phyloP scores from a whole-genome alignment of 495 filamentous ascomycete genomes.

The Mycothermus thermophilus region DNA sequence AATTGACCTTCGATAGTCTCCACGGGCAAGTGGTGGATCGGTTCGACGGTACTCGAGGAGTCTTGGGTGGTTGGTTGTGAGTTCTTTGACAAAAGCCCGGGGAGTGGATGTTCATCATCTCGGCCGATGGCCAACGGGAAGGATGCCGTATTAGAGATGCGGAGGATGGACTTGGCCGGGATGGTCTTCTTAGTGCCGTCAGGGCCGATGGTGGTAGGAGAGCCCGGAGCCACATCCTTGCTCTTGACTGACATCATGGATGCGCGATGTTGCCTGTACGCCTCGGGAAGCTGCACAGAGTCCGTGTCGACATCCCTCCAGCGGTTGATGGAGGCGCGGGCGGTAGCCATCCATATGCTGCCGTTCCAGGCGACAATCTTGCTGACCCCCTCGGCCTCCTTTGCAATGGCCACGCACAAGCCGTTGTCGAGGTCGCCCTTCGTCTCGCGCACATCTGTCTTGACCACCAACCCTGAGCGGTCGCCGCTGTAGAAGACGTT shows the following conservation, averaged over 20 bases:
- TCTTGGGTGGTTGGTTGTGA: constrained; percentile 49
- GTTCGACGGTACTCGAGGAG: constrained; percentile 42
- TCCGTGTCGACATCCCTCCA: constrained; percentile 73
- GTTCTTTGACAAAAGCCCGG: constrained; percentile 38
- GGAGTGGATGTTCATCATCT: constrained; percentile 28
- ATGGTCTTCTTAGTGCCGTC: constrained; percentile 45
- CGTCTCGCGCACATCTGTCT: constrained; percentile 71
- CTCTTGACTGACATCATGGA: constrained; percentile 29
- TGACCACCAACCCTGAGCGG: constrained; percentile 78
- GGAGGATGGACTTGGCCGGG: constrained; percentile 57
- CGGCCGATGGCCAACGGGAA: constrained; percentile 42
- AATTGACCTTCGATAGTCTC: constrained; percentile 91
- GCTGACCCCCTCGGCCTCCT: constrained; percentile 80
- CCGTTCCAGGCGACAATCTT: constrained; percentile 70
- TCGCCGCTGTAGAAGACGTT: constrained; percentile 90
- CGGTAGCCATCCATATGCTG: constrained; percentile 87
- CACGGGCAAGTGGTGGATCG: constrained; percentile 60
- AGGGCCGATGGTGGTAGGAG: constrained; percentile 6
- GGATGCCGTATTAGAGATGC: constrained; percentile 69
- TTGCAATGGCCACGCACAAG: constrained; percentile 69
- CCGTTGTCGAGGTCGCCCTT: constrained; percentile 74
- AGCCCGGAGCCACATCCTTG: constrained; percentile 11
- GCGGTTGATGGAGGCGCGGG: constrained; percentile 86
- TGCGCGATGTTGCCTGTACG: constrained; percentile 41
- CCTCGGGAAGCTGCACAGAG: constrained; percentile 37